Evolutionary conservation across 495 filamentous ascomycete species (phyloP), one percentile per base, ranked within the genome.

Genomic region (Penicillium pancosmium): DNA sequence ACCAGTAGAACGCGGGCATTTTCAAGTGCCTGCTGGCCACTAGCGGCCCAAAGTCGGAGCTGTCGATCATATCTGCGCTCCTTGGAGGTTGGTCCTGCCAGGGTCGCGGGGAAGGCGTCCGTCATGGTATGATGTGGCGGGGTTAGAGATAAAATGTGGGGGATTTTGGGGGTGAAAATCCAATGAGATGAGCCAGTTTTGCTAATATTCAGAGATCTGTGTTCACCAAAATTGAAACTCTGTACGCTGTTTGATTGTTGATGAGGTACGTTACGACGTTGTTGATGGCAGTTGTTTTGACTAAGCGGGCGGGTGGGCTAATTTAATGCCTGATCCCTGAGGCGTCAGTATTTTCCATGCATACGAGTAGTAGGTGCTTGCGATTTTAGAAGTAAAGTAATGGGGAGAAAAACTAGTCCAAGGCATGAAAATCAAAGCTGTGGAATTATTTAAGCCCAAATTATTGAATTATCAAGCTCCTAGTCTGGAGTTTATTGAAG

Each of bases 61-160:
- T 99, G 94, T 21, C 94, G 86, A 69, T 99, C 94, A 78, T 99
- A 99, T 70, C 91, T 94, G 73, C 88, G 90, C 70, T 96, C 91
- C 72, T 93, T 94, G 36, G 91, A 91, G 46, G 88, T 87, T 35
- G 91, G 91, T 33, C 83, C 87, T 16, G 65, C 63, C 34, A 77
- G 61, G 60, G 70, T 60, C 38, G 65, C 69, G 47, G 72, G 72
- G 67, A 80, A 77, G 2, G 71, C 65, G 44, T 71, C 69, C 12
- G 74, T 63, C 77, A 80, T 80, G 63, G 62, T 63, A 48, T 55
- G 33, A 50, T 38, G 25, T 52, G 44, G 18, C 27, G 27, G 27
- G 48, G 46, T 47, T 11, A 54, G 53, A 12, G 12, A 46, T 38
- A 7, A n/a, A 46, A 31, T 8, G 13, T 34, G 35, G 31, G 21